These are phyloP conservation scores for Hortaea sp. DNA, from an alignment of 2,329 filamentous ascomycete genomes.

Conservation along the genomic window DNA sequence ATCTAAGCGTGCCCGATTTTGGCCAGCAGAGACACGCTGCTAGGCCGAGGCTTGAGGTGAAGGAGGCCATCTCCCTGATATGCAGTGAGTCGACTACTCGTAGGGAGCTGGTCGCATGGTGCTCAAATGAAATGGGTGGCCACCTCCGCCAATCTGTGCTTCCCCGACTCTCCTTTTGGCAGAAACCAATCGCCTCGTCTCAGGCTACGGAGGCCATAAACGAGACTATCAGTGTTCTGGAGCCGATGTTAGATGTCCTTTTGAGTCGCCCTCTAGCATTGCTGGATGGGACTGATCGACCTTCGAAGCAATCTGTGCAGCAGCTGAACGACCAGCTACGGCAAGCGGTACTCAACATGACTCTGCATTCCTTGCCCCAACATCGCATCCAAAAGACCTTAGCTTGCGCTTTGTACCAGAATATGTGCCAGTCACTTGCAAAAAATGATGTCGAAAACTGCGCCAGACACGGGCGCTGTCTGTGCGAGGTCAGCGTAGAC, in stretches of 20 bases:
- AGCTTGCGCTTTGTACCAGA: conserved; percentile 14
- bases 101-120: conserved; percentile 35
- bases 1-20: conserved; percentile 14
- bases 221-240: conserved; percentile 27
- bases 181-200: conserved; percentile 11
- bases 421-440: conserved; percentile 13
- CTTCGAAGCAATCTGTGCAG: too few species aligned
- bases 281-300: neutral
- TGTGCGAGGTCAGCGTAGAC: conserved; percentile 15
- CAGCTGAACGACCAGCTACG: conserved; percentile 1
- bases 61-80: conserved; percentile 9
- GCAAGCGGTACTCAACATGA: conserved; percentile 15
- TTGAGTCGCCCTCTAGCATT: neutral
- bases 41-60: conserved; percentile 6
- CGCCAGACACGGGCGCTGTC: conserved; percentile 31
- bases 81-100: conserved; percentile 1
- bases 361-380: conserved; percentile 19
- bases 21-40: neutral
- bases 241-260: conserved; percentile 28
- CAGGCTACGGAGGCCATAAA: conserved; percentile 1
- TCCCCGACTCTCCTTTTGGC: conserved; percentile 15
- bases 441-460: conserved; percentile 20
- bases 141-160: conserved; percentile 30
- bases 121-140: conserved; percentile 31
- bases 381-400: conserved; percentile 17